Evolutionary conservation across 2,329 filamentous ascomycete genomes (phyloP), one percentile per base, ranked within the genome.

Genomic region (Cadophora malorum): DNA sequence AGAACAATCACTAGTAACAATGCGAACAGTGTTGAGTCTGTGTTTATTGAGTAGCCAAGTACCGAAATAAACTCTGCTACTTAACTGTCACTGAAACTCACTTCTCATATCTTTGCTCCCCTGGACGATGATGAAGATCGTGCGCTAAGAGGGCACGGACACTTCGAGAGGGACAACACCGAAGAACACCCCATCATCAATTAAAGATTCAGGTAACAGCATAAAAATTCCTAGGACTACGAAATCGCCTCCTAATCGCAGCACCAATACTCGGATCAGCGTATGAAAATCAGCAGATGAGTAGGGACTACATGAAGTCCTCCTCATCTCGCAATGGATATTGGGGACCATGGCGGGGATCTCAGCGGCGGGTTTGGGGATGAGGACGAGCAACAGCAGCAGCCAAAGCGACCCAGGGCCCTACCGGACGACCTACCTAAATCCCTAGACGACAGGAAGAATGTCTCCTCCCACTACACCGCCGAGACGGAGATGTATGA

Each of bases 401-500:
- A 41, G 28, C 47, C 50, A 35, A 72, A 74, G 78, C 70, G 79
- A 81, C 81, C 85, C 68, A 82, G 82, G 69, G 73, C 78, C 69
- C 87, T 98, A 62, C 96, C 96, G 50, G 82, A 87, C 73, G 96
- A 99, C 80, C 87, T 99, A 45, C 96, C 96, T 12, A 96, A 88
- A 73, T 97, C 94, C 14, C 87, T 99, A 65, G 91, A 99, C 79
- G 96, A 99, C 82, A 89, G 96, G 69, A 88, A 90, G 74, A 85
- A 85, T 75, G 86, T 91, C 41, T 86, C 89, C 4, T 84, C 83
- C 33, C 74, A 79, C 58, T 86, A 90, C 71, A 86, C 91, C 66
- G 85, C 85, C 49, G 96, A 98, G 83, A 97, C 94, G 50, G 96
- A 98, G 83, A 93, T 97, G 83, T 99, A 98, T 79, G 96, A 99